These are phyloP conservation scores for Aspergillus nomiae DNA, from an alignment of 2,329 filamentous ascomycete species.

Conservation along the genomic window DNA sequence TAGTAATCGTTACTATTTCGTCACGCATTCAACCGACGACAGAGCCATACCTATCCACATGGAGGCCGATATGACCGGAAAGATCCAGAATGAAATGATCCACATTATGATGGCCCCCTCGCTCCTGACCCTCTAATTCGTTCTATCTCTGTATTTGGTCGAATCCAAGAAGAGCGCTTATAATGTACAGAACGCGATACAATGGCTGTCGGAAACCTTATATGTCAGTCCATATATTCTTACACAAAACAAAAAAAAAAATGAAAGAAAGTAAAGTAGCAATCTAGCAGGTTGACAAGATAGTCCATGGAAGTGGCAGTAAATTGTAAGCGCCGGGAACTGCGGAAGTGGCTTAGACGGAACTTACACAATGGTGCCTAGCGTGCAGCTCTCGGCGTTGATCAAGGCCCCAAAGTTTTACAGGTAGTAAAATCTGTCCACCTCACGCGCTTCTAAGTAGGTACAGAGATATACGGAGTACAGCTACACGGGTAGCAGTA, in stretches of 20 bases:
- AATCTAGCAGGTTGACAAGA: background rate
- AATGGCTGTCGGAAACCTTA: background rate
- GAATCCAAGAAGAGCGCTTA: background rate
- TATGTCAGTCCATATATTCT: background rate
- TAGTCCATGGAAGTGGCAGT: background rate
- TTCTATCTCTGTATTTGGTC: background rate
- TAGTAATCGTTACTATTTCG: slow-evolving; percentile 25
- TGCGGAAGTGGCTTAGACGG: slow-evolving; percentile 19
- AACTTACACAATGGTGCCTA: slow-evolving; percentile 10
- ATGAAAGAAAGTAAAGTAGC: background rate
- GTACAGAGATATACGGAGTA: background rate
- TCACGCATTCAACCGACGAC: slow-evolving; percentile 1
- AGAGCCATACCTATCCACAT: slow-evolving; percentile 53
- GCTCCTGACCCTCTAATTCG: background rate
- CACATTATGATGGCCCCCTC: slow-evolving; percentile 36
- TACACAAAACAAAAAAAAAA: background rate
- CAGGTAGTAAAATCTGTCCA: background rate
- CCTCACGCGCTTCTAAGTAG: background rate
- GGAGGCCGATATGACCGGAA: slow-evolving; percentile 61
- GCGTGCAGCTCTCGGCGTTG: background rate
- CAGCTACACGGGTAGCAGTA: background rate
- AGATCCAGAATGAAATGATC: slow-evolving; percentile 53
- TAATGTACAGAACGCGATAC: background rate
- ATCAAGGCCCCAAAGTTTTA: background rate
- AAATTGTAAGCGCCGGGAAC: slow-evolving; percentile 10